Percentiles rank a stretch among this genome's conserved stretches.
Conservation (phyloP, 75 land plant genomes). For the Pinus tabuliformis region DNA sequence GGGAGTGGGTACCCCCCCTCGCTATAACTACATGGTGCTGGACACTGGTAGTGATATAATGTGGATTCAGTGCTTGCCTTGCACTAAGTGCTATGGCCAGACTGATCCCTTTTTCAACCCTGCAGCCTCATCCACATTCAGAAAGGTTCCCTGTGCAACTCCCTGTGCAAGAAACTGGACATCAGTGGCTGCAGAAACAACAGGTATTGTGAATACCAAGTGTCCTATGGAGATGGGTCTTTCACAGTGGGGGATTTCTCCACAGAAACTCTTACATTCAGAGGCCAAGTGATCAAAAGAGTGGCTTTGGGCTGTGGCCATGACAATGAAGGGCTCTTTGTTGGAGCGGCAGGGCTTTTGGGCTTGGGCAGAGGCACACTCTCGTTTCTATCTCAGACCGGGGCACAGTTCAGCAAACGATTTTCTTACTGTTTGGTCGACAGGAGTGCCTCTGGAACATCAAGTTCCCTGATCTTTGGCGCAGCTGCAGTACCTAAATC, state of each 20-base stretch:
- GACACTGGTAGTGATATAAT: slow-evolving; percentile 83
- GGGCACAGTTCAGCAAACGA: slow-evolving; percentile 34
- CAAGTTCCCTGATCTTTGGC: slow-evolving; percentile 58
- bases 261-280: slow-evolving; percentile 71
- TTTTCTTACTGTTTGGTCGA: slow-evolving; percentile 95
- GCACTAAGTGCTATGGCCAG: slow-evolving; percentile 69
- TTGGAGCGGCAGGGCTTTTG: slow-evolving; percentile 81
- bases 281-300: slow-evolving; percentile 12
- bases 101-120: slow-evolving; percentile 73
- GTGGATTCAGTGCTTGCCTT: slow-evolving; percentile 87
- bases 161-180: slow-evolving; percentile 51
- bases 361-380: slow-evolving; percentile 76
- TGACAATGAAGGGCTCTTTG: slow-evolving; percentile 81
- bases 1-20: slow-evolving; percentile 70
- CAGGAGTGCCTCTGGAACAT: slow-evolving; percentile 33
- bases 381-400: slow-evolving; percentile 79
- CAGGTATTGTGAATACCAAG: slow-evolving; percentile 60
- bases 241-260: slow-evolving; percentile 70
- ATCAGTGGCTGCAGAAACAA: slow-evolving; percentile 39
- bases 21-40: slow-evolving; percentile 55
- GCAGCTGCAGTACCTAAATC: slow-evolving; percentile 34
- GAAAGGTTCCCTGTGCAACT: slow-evolving; percentile 38
- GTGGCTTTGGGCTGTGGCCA: slow-evolving; percentile 89
- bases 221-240: slow-evolving; percentile 82
- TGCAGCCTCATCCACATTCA: slow-evolving; percentile 36